Evolutionary conservation across 2,329 filamentous ascomycete species (phyloP).

Genomic region (Sclerotinia trifoliorum): DNA sequence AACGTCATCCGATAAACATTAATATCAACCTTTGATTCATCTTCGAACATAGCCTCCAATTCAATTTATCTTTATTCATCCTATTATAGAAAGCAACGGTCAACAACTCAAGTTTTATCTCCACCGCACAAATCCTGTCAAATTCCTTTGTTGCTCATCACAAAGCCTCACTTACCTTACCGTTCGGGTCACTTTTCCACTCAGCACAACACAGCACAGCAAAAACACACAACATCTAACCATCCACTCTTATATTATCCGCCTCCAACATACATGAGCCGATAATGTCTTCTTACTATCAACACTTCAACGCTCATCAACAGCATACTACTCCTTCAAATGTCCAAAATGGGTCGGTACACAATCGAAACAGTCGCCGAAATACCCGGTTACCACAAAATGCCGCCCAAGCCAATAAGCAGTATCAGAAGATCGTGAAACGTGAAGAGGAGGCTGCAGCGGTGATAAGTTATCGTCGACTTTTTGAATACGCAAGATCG

Average conservation of each 20-base stretch:
- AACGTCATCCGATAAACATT: neutral
- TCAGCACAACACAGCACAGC: neutral
- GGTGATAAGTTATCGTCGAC: slow-evolving; percentile 74
- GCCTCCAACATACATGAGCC: slow-evolving; percentile 32
- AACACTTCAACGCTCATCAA: slow-evolving; percentile 59
- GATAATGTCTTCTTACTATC: slow-evolving; percentile 63
- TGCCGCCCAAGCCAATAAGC: slow-evolving; percentile 61
- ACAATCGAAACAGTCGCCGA: slow-evolving; percentile 81
- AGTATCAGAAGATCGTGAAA: slow-evolving; percentile 74
- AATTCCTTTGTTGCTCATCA: slow-evolving; percentile 20
- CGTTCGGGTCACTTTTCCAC: slow-evolving; percentile 6
- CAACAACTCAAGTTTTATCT: neutral
- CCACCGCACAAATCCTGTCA: slow-evolving; percentile 1
- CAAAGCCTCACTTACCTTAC: slow-evolving; percentile 21
- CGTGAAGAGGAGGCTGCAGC: slow-evolving; percentile 85
- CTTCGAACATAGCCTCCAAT: neutral
- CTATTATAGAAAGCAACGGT: neutral
- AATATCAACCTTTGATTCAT: neutral
- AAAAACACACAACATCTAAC: neutral
- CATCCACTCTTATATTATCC: slow-evolving; percentile 3
- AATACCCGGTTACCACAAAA: slow-evolving; percentile 81
- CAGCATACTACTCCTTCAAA: slow-evolving; percentile 53
- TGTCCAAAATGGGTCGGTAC: slow-evolving; percentile 52
- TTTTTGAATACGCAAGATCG: slow-evolving; percentile 87
- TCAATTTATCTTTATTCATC: slow-evolving; percentile 1